These are phyloP conservation scores for Athelia psychrophila DNA, from an alignment of 1,284 basidiomycete genomes.

Conservation along the genomic window DNA sequence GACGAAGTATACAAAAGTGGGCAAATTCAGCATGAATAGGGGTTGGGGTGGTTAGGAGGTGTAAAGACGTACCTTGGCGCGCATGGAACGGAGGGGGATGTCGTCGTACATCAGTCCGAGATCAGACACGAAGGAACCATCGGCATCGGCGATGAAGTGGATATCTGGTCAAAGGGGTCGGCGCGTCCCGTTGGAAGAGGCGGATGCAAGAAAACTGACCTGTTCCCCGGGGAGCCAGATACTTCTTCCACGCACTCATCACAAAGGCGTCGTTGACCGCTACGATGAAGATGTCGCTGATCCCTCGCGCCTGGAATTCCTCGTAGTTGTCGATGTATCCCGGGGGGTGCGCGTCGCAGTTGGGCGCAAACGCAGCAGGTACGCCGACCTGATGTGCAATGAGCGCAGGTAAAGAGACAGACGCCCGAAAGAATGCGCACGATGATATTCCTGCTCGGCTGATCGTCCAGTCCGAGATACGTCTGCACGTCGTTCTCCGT, in stretches of 20 bases:
- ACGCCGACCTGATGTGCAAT: slow-evolving; percentile 33
- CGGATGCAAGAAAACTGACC: slow-evolving; percentile 20
- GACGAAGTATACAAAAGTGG: too few species aligned
- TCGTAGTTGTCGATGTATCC: slow-evolving; percentile 50
- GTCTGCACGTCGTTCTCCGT: too few species aligned
- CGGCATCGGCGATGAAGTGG: slow-evolving; percentile 57
- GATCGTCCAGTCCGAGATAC: too few species aligned
- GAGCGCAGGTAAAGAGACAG: background rate
- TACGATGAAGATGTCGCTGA: slow-evolving; percentile 54
- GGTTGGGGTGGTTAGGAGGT: background rate
- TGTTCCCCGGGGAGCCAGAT: slow-evolving; percentile 39
- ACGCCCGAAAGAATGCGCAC: slow-evolving; percentile 29
- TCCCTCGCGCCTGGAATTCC: slow-evolving; percentile 50
- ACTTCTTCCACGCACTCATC: slow-evolving; percentile 55
- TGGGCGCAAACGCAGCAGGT: slow-evolving; percentile 48
- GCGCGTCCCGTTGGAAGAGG: background rate
- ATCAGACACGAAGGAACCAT: slow-evolving; percentile 42
- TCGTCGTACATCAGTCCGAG: slow-evolving; percentile 59
- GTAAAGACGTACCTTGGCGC: slow-evolving; percentile 43
- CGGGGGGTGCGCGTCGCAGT: slow-evolving; percentile 43
- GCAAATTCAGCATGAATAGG: background rate
- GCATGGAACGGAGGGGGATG: slow-evolving; percentile 47
- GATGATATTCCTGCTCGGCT: slow-evolving; percentile 43
- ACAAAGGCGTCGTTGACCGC: slow-evolving; percentile 60
- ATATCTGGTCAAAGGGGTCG: slow-evolving; percentile 23